Evolutionary conservation across 768 basidiomycete species (phyloP), one percentile per base, ranked within the genome.

Genomic region (Trametopsis cervina): DNA sequence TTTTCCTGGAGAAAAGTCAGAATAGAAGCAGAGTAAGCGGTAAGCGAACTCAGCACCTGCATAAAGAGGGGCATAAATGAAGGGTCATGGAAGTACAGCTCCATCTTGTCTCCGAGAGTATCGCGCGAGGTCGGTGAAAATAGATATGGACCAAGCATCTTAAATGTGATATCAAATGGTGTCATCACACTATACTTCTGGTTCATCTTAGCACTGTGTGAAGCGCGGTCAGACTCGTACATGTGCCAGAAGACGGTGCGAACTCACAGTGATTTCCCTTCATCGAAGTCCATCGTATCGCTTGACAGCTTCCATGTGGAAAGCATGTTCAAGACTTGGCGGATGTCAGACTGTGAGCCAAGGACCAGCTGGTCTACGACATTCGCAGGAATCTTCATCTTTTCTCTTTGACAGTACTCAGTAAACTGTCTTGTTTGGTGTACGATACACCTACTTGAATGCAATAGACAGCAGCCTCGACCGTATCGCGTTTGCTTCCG

Each of bases 321-420:
- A 11, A 99, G 71, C 92, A 99, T 97, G 63, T 97, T 98, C 51
- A 99, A 68, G 17, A 98, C 90, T 63, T 95, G 95, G 2, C 96
- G 87, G 49, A 99, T 95, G 65, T 99, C 96, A 1, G 94, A 95
- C 57, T 96, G 89, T 2, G 92, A 76, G 4, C 95, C 89, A 1
- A 70, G 65, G 48, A 98, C 79, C 25, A 99, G 84, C 63, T 96
- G 89, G 60, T 99, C 96, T 26, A 98, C 66, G 36, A 94, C 95
- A 49, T 89, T 89, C 0, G 83, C 80, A 0, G 89, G 86, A n/a
- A 97, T 71, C 64, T 89, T 87, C 80, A 99, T 77, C 56, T 89
- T 89, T 65, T 99, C 96, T 64, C 91, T 94, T 52, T 5, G 41
- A 24, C 39, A 13, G 42, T 36, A 9, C 15, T 20, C 18, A 38